phyloP scores from a whole-genome alignment of 176 grass and related monocot species.

The Zea mays region DNA sequence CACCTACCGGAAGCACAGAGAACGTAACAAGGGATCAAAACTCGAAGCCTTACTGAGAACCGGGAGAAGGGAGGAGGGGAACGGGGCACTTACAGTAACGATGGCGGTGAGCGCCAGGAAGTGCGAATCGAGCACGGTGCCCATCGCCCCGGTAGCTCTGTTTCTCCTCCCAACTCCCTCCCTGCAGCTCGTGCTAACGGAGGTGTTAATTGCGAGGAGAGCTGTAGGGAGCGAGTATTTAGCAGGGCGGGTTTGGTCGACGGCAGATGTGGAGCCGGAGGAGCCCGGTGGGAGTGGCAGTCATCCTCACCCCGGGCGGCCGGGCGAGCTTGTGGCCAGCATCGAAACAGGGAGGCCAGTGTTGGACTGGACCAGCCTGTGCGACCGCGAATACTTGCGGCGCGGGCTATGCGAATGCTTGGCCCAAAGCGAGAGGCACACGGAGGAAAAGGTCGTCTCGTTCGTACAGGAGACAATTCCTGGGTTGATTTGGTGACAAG shows the following conservation, averaged over 20 bases:
- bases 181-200: not conserved
- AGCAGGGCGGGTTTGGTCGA: slow-evolving; percentile 1
- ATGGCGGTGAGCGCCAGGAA: slow-evolving; percentile 91
- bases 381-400: slow-evolving; percentile 27
- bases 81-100: slow-evolving; percentile 57
- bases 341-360: slow-evolving; percentile 36
- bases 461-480: no score
- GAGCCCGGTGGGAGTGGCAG: not conserved
- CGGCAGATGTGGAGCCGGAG: slow-evolving; percentile 32
- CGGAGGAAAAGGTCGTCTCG: not conserved
- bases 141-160: slow-evolving; percentile 41
- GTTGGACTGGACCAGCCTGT: slow-evolving; percentile 19
- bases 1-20: slow-evolving; percentile 46
- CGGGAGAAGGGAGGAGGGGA: not conserved
- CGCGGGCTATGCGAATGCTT: slow-evolving; percentile 16
- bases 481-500: no score
- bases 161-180: not conserved
- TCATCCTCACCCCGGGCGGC: not conserved
- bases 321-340: slow-evolving; percentile 24
- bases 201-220: not conserved
- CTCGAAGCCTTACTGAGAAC: not conserved
- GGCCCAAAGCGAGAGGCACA: not conserved
- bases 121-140: slow-evolving; percentile 83
- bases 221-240: not conserved
- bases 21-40: not conserved